Base-by-base conservation (phyloP, 306 rosid genomes). In the Citrullus amarus region DNA sequence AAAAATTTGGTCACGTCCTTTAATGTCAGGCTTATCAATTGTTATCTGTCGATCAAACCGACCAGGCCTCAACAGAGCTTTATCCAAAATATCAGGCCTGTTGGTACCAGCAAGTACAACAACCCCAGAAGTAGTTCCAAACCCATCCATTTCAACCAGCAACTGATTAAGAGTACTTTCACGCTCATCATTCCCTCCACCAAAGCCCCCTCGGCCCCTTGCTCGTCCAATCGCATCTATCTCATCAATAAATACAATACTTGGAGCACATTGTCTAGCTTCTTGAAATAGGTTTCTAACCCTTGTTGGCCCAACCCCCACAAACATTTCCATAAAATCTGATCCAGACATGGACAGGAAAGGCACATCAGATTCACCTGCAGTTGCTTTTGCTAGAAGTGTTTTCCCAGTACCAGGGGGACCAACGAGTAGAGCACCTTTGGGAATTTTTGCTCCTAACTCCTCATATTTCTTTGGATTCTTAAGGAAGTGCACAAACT, bases 381-480 rank as follows among this genome's bases (percentile, higher is more conserved):
- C 97, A 79, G 97, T 92, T 56, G 97, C 98, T 89, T 94, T 94
- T 10, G 98, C 98, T 81, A 94, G 82, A 79, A 94, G 98, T 63
- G 98, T 94, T 89, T 94, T 94, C 70, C 97, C 98, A 25, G 98
- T 94, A 57, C 98, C 98, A 8, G 98, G 98, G 78, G 98, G 97
- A 34, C 98, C 98, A 2, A 92, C 97, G 77, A 94, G 82, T 71
- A 94, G 92, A 78, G 97, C 97, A 58, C 98, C 98, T 86, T 90
- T 94, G 2, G 98, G 98, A 65, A 92, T 92, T 88, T 90, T 94
- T 3, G 98, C 98, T 69, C 98, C 98, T 60, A 94, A 87, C 39
- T 90, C 98, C 88, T 94, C 98, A 39, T 94, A 92, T 69, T 94
- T 94, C 85, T 89, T 92, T 22, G 98, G 98, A 76, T 88, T 88